Evolutionary conservation across 352 stramenopile genomes (phyloP).

Genomic region (Phytophthora agathidicida): DNA sequence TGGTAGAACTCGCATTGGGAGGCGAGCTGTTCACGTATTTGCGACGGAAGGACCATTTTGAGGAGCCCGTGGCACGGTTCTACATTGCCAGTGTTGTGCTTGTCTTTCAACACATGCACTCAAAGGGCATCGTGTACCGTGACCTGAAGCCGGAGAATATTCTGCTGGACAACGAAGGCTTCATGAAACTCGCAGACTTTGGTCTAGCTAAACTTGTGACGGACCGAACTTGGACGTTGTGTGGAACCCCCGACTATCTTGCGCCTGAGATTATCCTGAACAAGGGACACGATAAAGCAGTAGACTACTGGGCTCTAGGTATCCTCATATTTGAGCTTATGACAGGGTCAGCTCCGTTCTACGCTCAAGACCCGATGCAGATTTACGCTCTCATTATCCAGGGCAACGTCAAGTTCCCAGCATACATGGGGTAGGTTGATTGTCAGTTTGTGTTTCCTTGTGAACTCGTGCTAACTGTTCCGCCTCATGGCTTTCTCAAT

Average conservation of each 20-base stretch:
- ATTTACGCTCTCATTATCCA: constrained; percentile 93
- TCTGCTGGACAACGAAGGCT: constrained; percentile 82
- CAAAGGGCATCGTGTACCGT: constrained; percentile 90
- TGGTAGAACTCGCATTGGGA: constrained; percentile 92
- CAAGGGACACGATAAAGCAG: constrained; percentile 89
- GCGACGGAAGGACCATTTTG: constrained; percentile 70
- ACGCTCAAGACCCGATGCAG: constrained; percentile 90
- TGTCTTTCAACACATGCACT: constrained; percentile 92
- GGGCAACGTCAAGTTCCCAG: constrained; percentile 86
- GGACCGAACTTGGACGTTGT: constrained; percentile 90
- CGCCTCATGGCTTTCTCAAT: constrained; percentile 2
- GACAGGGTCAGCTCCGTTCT: constrained; percentile 87
- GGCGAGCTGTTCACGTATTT: constrained; percentile 94
- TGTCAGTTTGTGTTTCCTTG: not conserved
- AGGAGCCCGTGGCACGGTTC: constrained; percentile 80
- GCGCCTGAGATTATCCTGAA: constrained; percentile 93
- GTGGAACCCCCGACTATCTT: constrained; percentile 93
- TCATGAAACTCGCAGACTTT: constrained; percentile 93
- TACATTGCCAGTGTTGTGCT: constrained; percentile 92
- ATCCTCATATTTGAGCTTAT: constrained; percentile 93
- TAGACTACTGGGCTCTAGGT: constrained; percentile 93
- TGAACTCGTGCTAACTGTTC: not conserved
- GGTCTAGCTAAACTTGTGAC: constrained; percentile 91
- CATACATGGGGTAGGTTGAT: constrained; percentile 68
- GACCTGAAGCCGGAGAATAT: constrained; percentile 93